phyloP scores from a whole-genome alignment of 768 basidiomycete genomes.

The Tricholoma flavovirens region DNA sequence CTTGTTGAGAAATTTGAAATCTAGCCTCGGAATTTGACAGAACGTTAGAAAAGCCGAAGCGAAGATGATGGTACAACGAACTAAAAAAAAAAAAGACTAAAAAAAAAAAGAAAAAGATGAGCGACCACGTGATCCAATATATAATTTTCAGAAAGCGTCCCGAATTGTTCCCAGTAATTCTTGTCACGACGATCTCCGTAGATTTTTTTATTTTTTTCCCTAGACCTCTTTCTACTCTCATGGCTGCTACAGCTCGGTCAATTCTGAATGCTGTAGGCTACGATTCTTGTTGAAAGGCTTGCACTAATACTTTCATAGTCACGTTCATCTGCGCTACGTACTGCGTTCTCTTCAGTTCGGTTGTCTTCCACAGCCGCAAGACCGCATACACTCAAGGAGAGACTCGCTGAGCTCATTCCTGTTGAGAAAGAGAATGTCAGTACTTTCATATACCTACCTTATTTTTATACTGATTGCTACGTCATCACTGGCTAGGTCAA shows the following conservation, averaged over 20 bases:
- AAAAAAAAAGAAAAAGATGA: neutral
- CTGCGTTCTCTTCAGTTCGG: constrained; percentile 42
- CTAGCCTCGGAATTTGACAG: too few relatives aligned
- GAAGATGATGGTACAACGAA: too few relatives aligned
- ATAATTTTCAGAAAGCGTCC: constrained; percentile 8
- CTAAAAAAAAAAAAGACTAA: neutral
- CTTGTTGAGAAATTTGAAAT: too few relatives aligned
- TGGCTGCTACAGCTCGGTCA: constrained; percentile 37
- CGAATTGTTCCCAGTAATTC: constrained; percentile 14
- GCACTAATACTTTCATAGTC: constrained; percentile 30
- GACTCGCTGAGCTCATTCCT: constrained; percentile 91
- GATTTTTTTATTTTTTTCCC: neutral
- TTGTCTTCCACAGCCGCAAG: constrained; percentile 63
- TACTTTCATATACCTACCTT: constrained; percentile 2
- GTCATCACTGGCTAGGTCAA: constrained; percentile 71
- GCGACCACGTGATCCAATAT: constrained; percentile 20
- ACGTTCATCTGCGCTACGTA: constrained; percentile 42
- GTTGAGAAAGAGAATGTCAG: constrained; percentile 69
- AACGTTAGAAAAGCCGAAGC: too few relatives aligned
- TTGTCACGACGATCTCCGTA: neutral
- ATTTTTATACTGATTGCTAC: constrained; percentile 4
- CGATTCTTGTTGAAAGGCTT: neutral
- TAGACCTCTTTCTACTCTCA: constrained; percentile 20
- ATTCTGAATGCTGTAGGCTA: constrained; percentile 34
- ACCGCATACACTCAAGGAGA: constrained; percentile 81